Evolutionary conservation across 305 asterid genomes (phyloP).

Genomic region (Ilex paraguariensis): DNA sequence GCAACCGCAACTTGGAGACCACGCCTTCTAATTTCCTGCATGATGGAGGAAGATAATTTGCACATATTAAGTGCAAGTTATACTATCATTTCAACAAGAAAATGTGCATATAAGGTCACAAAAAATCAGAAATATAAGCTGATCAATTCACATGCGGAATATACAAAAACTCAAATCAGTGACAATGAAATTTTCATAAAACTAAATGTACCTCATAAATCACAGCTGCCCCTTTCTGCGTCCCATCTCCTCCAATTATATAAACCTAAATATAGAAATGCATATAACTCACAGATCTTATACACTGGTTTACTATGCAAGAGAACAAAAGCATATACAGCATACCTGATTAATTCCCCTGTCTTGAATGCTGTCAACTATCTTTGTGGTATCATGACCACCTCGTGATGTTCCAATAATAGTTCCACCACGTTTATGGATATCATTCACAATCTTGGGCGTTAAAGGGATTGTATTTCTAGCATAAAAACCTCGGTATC

Average conservation of each 20-base stretch:
- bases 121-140: neutral
- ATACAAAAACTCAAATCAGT: neutral
- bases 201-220: neutral
- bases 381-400: conserved; percentile 75
- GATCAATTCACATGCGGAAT: no score
- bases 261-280: neutral
- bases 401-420: conserved; percentile 83
- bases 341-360: conserved; percentile 85
- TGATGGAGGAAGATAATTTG: neutral
- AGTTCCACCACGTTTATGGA: conserved; percentile 95
- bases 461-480: conserved; percentile 60
- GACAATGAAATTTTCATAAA: no score
- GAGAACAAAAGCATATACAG: neutral
- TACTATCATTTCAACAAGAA: conserved; percentile 1
- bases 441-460: conserved; percentile 69
- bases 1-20: conserved; percentile 48
- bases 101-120: conserved; percentile 7
- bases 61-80: neutral
- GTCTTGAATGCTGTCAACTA: conserved; percentile 89
- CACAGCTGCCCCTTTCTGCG: conserved; percentile 3
- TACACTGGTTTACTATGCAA: neutral
- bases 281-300: neutral
- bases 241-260: conserved; percentile 1
- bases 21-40: conserved; percentile 57
- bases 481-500: conserved; percentile 85